These are phyloP conservation scores for Polygonum aviculare DNA, from an alignment of 148 eudicot species.

Conservation along the genomic window DNA sequence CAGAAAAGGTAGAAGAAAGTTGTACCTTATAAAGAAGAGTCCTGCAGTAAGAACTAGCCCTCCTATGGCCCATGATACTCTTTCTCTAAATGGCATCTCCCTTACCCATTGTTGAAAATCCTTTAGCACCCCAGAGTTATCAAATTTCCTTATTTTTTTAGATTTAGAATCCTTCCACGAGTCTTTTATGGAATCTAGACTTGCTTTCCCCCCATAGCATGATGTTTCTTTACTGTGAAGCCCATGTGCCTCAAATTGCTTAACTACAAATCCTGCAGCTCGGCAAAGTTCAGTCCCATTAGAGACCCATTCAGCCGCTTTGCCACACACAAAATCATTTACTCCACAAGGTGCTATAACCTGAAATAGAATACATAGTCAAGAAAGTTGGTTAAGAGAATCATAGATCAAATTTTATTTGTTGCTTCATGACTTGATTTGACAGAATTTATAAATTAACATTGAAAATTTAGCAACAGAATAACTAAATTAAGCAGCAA, in stretches of 20 bases:
- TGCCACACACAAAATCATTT: slow-evolving; percentile 87
- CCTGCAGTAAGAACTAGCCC: slow-evolving; percentile 97
- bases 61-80: slow-evolving; percentile 89
- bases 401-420: neutral
- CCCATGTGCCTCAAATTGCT: slow-evolving; percentile 27
- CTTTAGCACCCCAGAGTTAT: slow-evolving; percentile 26
- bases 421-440: neutral
- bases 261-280: slow-evolving; percentile 80
- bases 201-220: slow-evolving; percentile 89
- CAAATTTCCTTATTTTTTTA: slow-evolving; percentile 23
- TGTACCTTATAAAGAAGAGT: slow-evolving; percentile 67
- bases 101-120: slow-evolving; percentile 66
- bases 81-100: slow-evolving; percentile 61
- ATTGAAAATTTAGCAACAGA: neutral
- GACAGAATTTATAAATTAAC: neutral
- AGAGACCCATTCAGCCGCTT: slow-evolving; percentile 85
- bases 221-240: slow-evolving; percentile 33
- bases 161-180: slow-evolving; percentile 53
- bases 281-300: slow-evolving; percentile 96
- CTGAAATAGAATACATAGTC: slow-evolving; percentile 32
- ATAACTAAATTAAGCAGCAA: neutral
- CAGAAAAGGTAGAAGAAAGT: neutral
- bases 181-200: slow-evolving; percentile 68
- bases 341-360: slow-evolving; percentile 88
- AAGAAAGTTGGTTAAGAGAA: neutral